Evolutionary conservation across 148 eudicot species (phyloP).

Genomic region (Arctostaphylos glauca): DNA sequence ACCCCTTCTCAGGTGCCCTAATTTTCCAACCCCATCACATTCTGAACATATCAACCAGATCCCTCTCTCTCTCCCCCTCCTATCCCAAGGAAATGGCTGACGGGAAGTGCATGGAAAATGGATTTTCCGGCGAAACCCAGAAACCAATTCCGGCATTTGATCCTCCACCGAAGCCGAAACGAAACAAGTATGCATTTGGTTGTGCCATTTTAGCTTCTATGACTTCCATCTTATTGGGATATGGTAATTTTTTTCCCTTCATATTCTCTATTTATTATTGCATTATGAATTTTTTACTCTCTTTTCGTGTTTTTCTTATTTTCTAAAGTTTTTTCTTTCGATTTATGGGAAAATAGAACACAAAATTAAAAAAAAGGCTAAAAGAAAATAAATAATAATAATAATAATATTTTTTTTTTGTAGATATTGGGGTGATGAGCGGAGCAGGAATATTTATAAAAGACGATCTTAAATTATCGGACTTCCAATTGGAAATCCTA

Average conservation of each 20-base stretch:
- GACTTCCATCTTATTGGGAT: background rate
- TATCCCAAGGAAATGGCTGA: background rate
- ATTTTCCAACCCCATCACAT: background rate
- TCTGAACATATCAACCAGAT: no score
- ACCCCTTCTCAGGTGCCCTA: no score
- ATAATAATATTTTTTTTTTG: no score
- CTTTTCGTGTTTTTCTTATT: no score
- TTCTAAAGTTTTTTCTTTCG: no score
- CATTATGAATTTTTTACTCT: background rate
- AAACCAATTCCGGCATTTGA: background rate
- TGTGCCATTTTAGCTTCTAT: background rate
- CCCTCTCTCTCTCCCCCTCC: background rate
- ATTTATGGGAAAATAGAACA: no score
- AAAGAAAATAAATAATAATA: no score
- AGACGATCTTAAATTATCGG: constrained; percentile 33
- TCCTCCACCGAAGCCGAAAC: background rate
- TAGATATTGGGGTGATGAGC: constrained; percentile 63
- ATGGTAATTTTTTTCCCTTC: background rate
- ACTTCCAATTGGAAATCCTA: constrained; percentile 40
- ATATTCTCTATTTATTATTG: background rate
- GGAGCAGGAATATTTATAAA: constrained; percentile 51
- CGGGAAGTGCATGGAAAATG: background rate
- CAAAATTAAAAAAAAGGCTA: no score
- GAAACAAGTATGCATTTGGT: background rate
- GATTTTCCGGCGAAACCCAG: background rate